Evolutionary conservation across 192 early-diverging fungal genomes (phyloP).

Genomic region (Endogone sp.): DNA sequence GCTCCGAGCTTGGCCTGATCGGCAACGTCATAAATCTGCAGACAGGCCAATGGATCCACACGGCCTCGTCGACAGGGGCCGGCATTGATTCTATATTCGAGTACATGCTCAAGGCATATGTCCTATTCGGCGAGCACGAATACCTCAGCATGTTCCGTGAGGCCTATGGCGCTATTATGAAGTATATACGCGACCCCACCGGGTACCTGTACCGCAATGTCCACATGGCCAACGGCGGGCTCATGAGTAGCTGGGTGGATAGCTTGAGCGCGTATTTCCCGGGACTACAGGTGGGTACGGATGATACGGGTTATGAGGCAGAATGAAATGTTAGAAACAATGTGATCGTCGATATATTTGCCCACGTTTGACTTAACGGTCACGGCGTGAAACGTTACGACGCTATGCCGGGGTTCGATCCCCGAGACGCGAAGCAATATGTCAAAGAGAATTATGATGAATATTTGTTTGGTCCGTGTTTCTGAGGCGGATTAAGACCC

Average conservation of each 20-base stretch:
- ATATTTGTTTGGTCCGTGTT: slow-evolving; percentile 7
- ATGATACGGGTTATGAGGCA: too few relatives aligned
- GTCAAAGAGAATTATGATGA: too few relatives aligned
- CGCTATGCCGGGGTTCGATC: background rate
- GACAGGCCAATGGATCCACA: slow-evolving; percentile 67
- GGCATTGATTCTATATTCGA: slow-evolving; percentile 93
- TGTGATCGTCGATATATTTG: background rate
- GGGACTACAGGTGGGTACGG: slow-evolving; percentile 70
- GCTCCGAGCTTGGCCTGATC: slow-evolving; percentile 72
- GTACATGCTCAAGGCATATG: slow-evolving; percentile 86
- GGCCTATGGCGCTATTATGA: slow-evolving; percentile 65
- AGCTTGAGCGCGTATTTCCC: slow-evolving; percentile 90
- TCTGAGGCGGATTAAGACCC: slow-evolving; percentile 7
- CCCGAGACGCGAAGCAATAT: background rate
- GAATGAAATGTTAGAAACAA: too few relatives aligned
- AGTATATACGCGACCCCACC: slow-evolving; percentile 57
- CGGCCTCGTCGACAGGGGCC: slow-evolving; percentile 75
- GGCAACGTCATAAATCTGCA: slow-evolving; percentile 81
- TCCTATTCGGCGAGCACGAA: slow-evolving; percentile 80
- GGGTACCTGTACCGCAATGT: slow-evolving; percentile 88
- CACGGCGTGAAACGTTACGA: background rate
- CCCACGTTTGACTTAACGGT: background rate
- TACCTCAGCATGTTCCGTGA: slow-evolving; percentile 74
- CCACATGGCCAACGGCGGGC: slow-evolving; percentile 64
- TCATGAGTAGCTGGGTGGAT: slow-evolving; percentile 79